Percentiles rank a stretch among this genome's conserved stretches.
Evolutionary conservation across 768 basidiomycete genomes (phyloP).

Genomic region (Leccinum incarnatum): DNA sequence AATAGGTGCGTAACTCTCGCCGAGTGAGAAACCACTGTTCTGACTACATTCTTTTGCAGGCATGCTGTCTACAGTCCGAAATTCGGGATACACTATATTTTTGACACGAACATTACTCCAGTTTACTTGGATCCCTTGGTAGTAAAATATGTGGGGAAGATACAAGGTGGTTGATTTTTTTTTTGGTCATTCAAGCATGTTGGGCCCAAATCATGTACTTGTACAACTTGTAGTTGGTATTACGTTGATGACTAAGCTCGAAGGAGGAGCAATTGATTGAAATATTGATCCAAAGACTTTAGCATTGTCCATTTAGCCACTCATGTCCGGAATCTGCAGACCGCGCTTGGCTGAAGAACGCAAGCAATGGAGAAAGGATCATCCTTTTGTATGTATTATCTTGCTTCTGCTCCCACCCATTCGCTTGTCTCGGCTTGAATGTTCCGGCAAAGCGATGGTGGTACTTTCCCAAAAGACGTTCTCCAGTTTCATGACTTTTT

Average conservation of each 20-base stretch:
- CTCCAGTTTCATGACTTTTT: not conserved
- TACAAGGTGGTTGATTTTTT: not conserved
- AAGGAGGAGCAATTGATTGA: not conserved
- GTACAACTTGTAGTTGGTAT: not conserved
- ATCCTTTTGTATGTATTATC: slow-evolving; percentile 81
- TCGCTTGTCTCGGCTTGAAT: slow-evolving; percentile 1
- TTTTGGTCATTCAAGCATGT: not conserved
- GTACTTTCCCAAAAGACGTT: not conserved
- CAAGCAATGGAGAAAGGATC: slow-evolving; percentile 98
- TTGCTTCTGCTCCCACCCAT: not conserved
- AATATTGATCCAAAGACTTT: not conserved
- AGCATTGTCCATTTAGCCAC: slow-evolving; percentile 2
- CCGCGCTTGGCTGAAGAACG: slow-evolving; percentile 93
- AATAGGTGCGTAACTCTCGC: slow-evolving; percentile 13
- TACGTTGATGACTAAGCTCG: slow-evolving; percentile 21
- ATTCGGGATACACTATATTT: slow-evolving; percentile 18
- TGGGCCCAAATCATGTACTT: not conserved
- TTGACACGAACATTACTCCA: slow-evolving; percentile 22
- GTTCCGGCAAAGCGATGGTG: not conserved
- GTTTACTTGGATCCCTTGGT: slow-evolving; percentile 12
- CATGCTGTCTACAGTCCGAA: slow-evolving; percentile 17
- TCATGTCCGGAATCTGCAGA: slow-evolving; percentile 88
- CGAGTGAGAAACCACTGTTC: not conserved
- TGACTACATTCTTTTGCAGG: slow-evolving; percentile 8
- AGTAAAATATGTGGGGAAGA: not conserved